Conservation (phyloP, 495 filamentous ascomycete genomes). For the Chaetomium tenue region DNA sequence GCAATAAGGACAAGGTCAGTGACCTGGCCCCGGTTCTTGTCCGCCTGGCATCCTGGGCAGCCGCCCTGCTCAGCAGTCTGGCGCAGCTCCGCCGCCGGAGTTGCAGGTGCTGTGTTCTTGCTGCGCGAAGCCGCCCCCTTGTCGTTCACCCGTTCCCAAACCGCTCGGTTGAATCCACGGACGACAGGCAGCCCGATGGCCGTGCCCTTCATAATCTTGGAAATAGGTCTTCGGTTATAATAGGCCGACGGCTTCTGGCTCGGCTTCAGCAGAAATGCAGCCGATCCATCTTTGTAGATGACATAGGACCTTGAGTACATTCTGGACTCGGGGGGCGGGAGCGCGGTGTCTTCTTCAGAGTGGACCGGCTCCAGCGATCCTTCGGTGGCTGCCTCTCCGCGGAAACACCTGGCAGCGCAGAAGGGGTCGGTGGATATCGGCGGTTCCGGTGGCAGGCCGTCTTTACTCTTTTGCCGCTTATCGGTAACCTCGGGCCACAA, state of each 20-base stretch:
- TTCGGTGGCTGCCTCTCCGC: slow-evolving; percentile 55
- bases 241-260: slow-evolving; percentile 77
- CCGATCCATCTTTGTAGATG: slow-evolving; percentile 71
- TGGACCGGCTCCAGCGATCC: slow-evolving; percentile 46
- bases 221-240: slow-evolving; percentile 71
- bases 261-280: slow-evolving; percentile 78
- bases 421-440: slow-evolving; percentile 53
- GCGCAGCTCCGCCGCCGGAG: slow-evolving; percentile 18
- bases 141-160: slow-evolving; percentile 73
- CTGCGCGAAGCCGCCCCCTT: slow-evolving; percentile 39
- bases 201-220: slow-evolving; percentile 78
- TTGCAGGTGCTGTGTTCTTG: slow-evolving; percentile 40
- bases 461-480: slow-evolving; percentile 41
- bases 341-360: slow-evolving; percentile 38
- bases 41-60: slow-evolving; percentile 54
- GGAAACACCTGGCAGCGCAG: slow-evolving; percentile 55
- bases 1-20: slow-evolving; percentile 88
- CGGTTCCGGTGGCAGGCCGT: slow-evolving; percentile 40
- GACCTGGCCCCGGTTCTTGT: slow-evolving; percentile 65
- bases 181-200: slow-evolving; percentile 83
- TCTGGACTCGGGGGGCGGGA: slow-evolving; percentile 33
- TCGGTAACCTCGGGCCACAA: slow-evolving; percentile 66
- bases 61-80: slow-evolving; percentile 37
- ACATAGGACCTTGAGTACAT: slow-evolving; percentile 69
- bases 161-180: slow-evolving; percentile 74